These are phyloP conservation scores for Pseudopithomyces chartarum DNA, from an alignment of 2,329 filamentous ascomycete species.

Conservation along the genomic window DNA sequence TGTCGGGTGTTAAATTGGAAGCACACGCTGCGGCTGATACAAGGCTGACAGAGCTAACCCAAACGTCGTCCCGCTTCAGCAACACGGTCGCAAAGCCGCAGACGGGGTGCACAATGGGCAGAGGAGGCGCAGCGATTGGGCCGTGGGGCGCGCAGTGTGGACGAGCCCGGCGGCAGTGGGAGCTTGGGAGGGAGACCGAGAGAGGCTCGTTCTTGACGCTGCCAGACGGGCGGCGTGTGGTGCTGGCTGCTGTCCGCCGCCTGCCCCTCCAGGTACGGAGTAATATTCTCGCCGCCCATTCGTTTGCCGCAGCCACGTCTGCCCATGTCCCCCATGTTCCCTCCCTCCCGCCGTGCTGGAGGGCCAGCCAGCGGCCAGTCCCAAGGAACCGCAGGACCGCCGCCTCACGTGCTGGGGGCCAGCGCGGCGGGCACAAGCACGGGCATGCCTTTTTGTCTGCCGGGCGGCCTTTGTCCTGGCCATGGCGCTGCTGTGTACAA, in stretches of 20 bases:
- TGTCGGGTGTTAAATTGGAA: slow-evolving; percentile 33
- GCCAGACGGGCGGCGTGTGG: too few species aligned
- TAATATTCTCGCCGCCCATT: neutral
- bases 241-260: slow-evolving; percentile 1
- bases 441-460: too few species aligned
- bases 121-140: slow-evolving; percentile 13
- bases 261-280: slow-evolving; percentile 6
- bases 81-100: slow-evolving; percentile 6
- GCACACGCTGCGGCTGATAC: slow-evolving; percentile 36
- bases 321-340: neutral
- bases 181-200: neutral
- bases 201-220: too few species aligned
- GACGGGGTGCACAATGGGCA: neutral
- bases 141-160: neutral
- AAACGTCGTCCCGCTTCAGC: slow-evolving; percentile 9
- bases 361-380: neutral
- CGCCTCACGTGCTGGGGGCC: too few species aligned
- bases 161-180: neutral
- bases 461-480: too few species aligned
- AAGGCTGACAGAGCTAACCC: slow-evolving; percentile 17
- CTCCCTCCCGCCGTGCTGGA: neutral
- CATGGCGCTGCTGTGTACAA: too few species aligned
- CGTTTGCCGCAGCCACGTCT: slow-evolving; percentile 1
- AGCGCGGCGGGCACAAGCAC: too few species aligned
- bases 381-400: neutral